Evolutionary conservation across 805 yeast species (phyloP).

Genomic region (Yamadazyma nakazawae): DNA sequence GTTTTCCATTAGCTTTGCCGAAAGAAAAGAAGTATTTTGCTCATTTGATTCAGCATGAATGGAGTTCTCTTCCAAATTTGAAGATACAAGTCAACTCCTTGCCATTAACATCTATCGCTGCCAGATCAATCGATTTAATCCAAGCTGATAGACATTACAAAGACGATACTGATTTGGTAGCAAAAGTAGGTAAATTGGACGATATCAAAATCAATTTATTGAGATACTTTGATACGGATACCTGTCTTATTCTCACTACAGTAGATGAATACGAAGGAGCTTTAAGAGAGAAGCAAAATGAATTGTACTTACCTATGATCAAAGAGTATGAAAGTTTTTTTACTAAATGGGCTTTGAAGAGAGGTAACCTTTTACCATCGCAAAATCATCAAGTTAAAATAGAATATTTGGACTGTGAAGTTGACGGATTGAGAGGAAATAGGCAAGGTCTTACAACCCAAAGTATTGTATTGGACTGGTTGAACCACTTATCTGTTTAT

Average conservation of each 20-base stretch:
- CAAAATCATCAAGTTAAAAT: constrained; percentile 37
- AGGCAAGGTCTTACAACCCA: constrained; percentile 59
- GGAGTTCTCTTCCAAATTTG: constrained; percentile 70
- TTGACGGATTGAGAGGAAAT: constrained; percentile 79
- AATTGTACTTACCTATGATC: constrained; percentile 72
- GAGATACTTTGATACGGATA: constrained; percentile 91
- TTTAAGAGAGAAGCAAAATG: constrained; percentile 76
- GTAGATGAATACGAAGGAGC: constrained; percentile 75
- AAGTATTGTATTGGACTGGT: constrained; percentile 61
- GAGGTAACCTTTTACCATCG: constrained; percentile 15
- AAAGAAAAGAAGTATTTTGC: constrained; percentile 59
- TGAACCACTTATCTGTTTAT: constrained; percentile 62
- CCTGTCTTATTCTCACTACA: constrained; percentile 84
- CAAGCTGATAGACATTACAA: constrained; percentile 22
- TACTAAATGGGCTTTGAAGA: constrained; percentile 33
- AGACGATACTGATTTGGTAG: constrained; percentile 43
- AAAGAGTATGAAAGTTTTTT: constrained; percentile 60
- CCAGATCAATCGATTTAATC: constrained; percentile 78
- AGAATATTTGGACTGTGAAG: constrained; percentile 72
- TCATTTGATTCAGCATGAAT: constrained; percentile 75
- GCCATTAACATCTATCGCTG: constrained; percentile 83
- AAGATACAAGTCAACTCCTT: constrained; percentile 70
- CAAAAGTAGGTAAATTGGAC: constrained; percentile 61
- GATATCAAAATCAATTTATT: constrained; percentile 59
- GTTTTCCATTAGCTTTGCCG: constrained; percentile 67